Conservation (phyloP, 2,329 filamentous ascomycete genomes). For the Diaporthe vaccinii region DNA sequence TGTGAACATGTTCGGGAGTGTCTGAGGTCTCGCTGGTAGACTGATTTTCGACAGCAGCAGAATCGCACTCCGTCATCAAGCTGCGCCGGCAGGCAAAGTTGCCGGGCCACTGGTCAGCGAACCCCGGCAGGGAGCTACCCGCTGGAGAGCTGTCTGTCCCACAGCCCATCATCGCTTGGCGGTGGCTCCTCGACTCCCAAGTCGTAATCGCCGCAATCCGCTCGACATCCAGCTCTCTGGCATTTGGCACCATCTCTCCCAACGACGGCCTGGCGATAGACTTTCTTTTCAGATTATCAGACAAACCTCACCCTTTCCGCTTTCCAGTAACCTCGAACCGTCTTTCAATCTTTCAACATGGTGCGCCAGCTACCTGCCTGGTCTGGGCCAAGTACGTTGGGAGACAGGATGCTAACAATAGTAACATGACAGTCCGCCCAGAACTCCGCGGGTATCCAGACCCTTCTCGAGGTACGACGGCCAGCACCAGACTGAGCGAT, state of each 20-base stretch:
- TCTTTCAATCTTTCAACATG: constrained; percentile 38
- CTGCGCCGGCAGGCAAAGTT: constrained; percentile 32
- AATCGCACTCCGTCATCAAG: constrained; percentile 33
- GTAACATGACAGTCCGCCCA: constrained; percentile 82
- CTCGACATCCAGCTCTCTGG: background rate
- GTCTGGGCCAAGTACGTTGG: background rate
- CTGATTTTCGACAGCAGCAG: background rate
- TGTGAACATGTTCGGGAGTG: no score
- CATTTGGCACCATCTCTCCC: background rate
- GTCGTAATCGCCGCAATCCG: constrained; percentile 32
- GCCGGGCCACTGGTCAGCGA: background rate
- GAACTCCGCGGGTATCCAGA: constrained; percentile 98
- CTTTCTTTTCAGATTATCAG: background rate
- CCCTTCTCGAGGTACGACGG: constrained; percentile 89
- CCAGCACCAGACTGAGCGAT: accelerated
- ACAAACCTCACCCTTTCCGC: no score
- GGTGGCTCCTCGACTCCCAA: constrained; percentile 14
- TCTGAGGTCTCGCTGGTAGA: background rate
- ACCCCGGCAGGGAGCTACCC: constrained; percentile 35
- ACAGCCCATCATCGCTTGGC: constrained; percentile 38
- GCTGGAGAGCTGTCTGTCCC: constrained; percentile 31
- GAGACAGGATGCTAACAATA: constrained; percentile 42
- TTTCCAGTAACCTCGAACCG: background rate
- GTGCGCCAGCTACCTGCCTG: constrained; percentile 36
- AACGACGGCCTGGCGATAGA: constrained; percentile 5